A percentile compares a stretch with the other conserved stretches of the same genome.
phyloP scores from a whole-genome alignment of 768 basidiomycete species.

The Trametes maxima region DNA sequence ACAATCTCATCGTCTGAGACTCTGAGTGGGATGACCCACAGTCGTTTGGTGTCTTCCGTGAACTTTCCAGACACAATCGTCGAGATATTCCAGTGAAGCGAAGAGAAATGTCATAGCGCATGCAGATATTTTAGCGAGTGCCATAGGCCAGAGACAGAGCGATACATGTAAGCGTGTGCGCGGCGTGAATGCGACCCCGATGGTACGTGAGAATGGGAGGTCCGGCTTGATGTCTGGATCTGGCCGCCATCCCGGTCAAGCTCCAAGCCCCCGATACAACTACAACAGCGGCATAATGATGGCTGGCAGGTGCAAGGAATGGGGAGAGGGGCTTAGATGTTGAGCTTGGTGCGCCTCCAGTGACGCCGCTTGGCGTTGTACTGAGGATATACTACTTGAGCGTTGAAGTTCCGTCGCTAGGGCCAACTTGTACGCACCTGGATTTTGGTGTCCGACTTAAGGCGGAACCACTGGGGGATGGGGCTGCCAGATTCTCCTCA shows the following conservation, averaged over 20 bases:
- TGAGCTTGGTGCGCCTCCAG: slow-evolving; percentile 99
- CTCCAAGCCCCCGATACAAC: slow-evolving; percentile 22
- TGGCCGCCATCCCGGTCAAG: slow-evolving; percentile 16
- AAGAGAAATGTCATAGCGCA: slow-evolving; percentile 21
- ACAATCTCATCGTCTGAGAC: too few species aligned
- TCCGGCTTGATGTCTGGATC: slow-evolving; percentile 16
- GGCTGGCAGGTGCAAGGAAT: slow-evolving; percentile 7
- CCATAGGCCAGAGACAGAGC: slow-evolving; percentile 29
- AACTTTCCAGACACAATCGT: not conserved
- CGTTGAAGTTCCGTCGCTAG: not conserved
- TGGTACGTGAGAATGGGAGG: slow-evolving; percentile 18
- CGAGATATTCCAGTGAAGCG: not conserved
- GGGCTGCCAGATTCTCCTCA: slow-evolving; percentile 54
- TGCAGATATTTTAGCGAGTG: slow-evolving; percentile 26
- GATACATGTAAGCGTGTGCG: slow-evolving; percentile 28
- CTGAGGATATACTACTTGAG: slow-evolving; percentile 37
- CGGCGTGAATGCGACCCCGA: slow-evolving; percentile 19
- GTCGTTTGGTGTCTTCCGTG: not conserved
- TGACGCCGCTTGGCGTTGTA: slow-evolving; percentile 97
- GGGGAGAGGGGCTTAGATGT: slow-evolving; percentile 61
- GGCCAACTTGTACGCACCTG: slow-evolving; percentile 51
- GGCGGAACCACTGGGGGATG: slow-evolving; percentile 99
- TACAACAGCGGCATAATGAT: slow-evolving; percentile 19
- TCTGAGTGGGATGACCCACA: not conserved
- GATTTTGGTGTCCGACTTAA: slow-evolving; percentile 95